Percentiles rank a stretch among this genome's conserved stretches.
These are phyloP conservation scores for Agaricales sp. DNA, from an alignment of 1,284 basidiomycete species.

Conservation along the genomic window DNA sequence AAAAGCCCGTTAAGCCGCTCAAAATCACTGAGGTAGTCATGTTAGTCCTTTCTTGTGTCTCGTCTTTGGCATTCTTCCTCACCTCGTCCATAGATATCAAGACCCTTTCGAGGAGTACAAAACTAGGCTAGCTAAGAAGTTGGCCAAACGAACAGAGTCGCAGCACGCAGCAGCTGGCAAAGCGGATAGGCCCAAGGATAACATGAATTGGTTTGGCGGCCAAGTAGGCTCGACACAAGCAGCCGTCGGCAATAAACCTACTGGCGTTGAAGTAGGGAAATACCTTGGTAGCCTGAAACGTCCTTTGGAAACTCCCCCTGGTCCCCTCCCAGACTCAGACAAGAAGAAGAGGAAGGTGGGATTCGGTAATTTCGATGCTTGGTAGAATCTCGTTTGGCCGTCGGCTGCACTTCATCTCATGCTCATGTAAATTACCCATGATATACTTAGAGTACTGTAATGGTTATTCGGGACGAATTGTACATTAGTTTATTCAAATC, in stretches of 20 bases:
- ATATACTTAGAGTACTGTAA: no score
- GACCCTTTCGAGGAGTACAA: conserved; percentile 86
- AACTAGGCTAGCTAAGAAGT: conserved; percentile 60
- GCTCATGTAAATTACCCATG: no score
- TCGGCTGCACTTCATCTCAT: no score
- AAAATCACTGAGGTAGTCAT: conserved; percentile 71
- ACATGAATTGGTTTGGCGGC: conserved; percentile 78
- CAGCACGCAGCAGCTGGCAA: conserved; percentile 23
- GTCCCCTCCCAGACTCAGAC: conserved; percentile 26
- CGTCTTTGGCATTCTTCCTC: conserved; percentile 1
- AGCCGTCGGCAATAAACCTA: conserved; percentile 6
- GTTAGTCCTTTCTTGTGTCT: conserved; percentile 28
- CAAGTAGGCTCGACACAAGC: conserved; percentile 41
- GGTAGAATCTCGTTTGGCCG: conserved; percentile 31
- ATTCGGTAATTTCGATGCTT: conserved; percentile 72
- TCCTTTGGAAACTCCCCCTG: conserved; percentile 21
- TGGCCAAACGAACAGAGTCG: conserved; percentile 56
- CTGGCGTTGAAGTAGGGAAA: conserved; percentile 41
- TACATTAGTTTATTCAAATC: no score
- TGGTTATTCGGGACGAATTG: no score
- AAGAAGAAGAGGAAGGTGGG: conserved; percentile 70
- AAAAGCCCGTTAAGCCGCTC: conserved; percentile 78
- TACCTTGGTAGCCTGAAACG: conserved; percentile 51
- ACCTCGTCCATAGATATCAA: conserved; percentile 43
- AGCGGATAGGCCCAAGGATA: conserved; percentile 44